Base-by-base conservation (phyloP, 2,329 filamentous ascomycete species). In the Coniella lustricola region DNA sequence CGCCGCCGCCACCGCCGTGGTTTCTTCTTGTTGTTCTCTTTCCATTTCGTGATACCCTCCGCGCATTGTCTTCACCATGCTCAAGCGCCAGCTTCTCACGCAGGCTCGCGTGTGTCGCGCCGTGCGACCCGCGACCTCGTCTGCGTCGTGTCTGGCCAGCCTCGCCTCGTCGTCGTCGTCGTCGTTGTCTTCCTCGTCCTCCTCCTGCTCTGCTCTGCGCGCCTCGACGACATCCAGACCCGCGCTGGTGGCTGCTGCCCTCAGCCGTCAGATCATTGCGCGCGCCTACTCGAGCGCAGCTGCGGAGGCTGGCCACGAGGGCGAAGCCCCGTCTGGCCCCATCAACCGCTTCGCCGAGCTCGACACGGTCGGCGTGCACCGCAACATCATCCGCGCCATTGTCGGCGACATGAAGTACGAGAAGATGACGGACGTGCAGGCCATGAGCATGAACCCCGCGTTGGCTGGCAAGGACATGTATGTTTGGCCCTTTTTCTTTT, bases 361-460 rank as follows among this genome's bases (percentile, higher is more conserved):
- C 10, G 35, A 54, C 3, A 50, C 59, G 1, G 55, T 74, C 16
- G 74, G 73, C 29, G 77, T 95, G 36, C 74, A 90, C 60, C 61
- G 67, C 20, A 79, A 74, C 51, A 67, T 96, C 44, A 73, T 95
- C 54, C 61, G 73, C 3, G 76, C 84, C 21, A 82, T 98, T 57
- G 85, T 79, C 1, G 57, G 77, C 4, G 77, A 81, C 45, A 87
- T 97, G 83, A 71, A 76, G 22, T 84, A 96, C 58, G 77, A 85
- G 43, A 80, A 73, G 35, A 97, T 98, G 93, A 97, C 91, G 18
- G 85, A 93, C 18, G 91, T 98, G 13, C 93, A 98, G 67, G 75
- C 81, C 41, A 77, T 84, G 63, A 95, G 91, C 12, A 90, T 98
- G 62, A 81, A 81, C 51, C 77, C 87, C 48, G 87, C 87, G 3